These are phyloP conservation scores for Atractiella rhizophila DNA, from an alignment of 768 basidiomycete genomes.

Conservation along the genomic window DNA sequence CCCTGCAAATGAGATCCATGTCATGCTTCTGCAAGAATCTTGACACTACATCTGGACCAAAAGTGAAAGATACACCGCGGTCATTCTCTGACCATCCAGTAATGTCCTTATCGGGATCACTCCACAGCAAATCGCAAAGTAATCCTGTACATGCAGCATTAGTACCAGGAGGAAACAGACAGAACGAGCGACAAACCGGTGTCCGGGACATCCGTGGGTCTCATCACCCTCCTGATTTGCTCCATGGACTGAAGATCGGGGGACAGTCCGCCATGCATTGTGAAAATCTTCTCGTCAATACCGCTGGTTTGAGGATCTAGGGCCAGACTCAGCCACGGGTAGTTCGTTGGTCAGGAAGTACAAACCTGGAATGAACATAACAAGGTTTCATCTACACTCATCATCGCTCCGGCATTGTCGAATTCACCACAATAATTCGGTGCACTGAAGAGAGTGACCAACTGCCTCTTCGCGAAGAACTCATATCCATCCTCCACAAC, in stretches of 20 bases:
- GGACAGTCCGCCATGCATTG: constrained; percentile 93
- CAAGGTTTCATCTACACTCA: constrained; percentile 94
- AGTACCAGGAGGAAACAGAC: too few relatives aligned
- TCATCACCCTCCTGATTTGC: constrained; percentile 95
- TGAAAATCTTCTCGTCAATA: constrained; percentile 99
- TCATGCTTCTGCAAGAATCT: constrained; percentile 98
- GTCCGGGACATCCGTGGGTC: constrained; percentile 96
- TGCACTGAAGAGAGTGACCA: constrained; percentile 90
- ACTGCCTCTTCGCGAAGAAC: constrained; percentile 89
- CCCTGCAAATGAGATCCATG: constrained; percentile 96
- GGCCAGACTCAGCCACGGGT: constrained; percentile 1
- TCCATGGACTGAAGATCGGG: constrained; percentile 98
- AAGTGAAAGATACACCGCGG: constrained; percentile 93
- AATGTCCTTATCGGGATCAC: constrained; percentile 97
- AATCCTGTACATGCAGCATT: constrained; percentile 54
- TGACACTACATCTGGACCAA: constrained; percentile 91
- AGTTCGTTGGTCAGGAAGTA: too few relatives aligned
- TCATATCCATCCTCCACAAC: constrained; percentile 98
- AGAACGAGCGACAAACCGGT: constrained; percentile 49
- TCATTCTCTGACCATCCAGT: constrained; percentile 99
- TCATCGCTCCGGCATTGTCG: constrained; percentile 98
- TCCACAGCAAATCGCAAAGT: constrained; percentile 90
- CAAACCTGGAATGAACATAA: constrained; percentile 98
- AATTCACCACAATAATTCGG: constrained; percentile 92
- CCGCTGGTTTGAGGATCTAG: not conserved